Conservation (phyloP, 306 rosid species). For the Acacia acuminata region DNA sequence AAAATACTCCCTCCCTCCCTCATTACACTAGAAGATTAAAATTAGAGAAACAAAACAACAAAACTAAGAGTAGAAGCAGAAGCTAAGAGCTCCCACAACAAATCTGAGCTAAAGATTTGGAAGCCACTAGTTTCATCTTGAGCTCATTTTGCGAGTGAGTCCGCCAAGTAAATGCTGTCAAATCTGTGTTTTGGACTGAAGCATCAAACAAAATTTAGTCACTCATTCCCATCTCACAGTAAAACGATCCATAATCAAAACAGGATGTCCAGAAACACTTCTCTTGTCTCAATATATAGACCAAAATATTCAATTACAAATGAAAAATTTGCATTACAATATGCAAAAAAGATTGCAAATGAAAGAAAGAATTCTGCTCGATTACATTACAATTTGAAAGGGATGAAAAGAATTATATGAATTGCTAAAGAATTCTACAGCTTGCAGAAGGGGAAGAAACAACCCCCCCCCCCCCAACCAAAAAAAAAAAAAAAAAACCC, state of each 20-base stretch:
- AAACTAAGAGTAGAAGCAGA: too few species aligned
- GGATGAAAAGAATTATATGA: conserved; percentile 48
- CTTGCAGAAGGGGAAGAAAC: conserved; percentile 32
- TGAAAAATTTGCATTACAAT: neutral
- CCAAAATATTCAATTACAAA: neutral
- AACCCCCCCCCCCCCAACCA: conserved; percentile 19
- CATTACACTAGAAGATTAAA: too few species aligned
- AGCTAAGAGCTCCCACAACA: too few species aligned
- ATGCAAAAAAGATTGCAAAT: neutral
- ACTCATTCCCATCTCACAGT: neutral
- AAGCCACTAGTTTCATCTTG: too few species aligned
- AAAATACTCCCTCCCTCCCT: too few species aligned
- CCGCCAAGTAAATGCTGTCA: neutral
- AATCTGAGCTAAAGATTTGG: too few species aligned
- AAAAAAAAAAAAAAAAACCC: neutral
- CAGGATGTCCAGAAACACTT: neutral
- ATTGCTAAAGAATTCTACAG: conserved; percentile 46
- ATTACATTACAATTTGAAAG: conserved; percentile 36
- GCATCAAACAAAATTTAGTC: neutral
- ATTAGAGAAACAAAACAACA: too few species aligned
- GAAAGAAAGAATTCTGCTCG: conserved; percentile 21
- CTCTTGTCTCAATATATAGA: neutral
- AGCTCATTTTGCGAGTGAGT: too few species aligned
- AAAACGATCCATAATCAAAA: neutral
- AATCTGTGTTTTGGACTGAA: neutral